These are phyloP conservation scores for Myriosclerotinia curreyana DNA, from an alignment of 2,329 filamentous ascomycete genomes.

Conservation along the genomic window DNA sequence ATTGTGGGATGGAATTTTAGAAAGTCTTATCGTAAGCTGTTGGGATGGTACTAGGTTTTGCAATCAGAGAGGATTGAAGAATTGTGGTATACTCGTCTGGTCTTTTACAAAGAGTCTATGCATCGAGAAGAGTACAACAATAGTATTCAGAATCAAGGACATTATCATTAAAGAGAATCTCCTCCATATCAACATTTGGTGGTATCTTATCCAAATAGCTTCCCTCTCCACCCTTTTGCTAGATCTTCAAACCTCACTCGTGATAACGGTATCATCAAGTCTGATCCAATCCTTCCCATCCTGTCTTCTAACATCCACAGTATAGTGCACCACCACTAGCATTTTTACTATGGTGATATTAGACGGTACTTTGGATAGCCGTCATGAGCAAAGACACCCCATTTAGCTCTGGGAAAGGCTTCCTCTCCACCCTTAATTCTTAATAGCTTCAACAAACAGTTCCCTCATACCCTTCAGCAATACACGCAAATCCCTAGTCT, in stretches of 20 bases:
- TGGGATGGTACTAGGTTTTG: not conserved
- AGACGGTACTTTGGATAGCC: too few species aligned
- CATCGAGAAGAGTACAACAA: not conserved
- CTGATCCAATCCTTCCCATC: too few species aligned
- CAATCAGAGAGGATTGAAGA: not conserved
- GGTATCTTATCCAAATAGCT: not conserved
- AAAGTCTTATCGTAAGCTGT: not conserved
- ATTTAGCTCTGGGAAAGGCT: too few species aligned
- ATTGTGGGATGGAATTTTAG: not conserved
- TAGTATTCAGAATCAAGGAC: not conserved
- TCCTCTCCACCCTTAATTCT: constrained; percentile 23
- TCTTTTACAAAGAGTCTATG: not conserved
- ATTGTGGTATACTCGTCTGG: not conserved
- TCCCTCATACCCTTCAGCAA: constrained; percentile 81
- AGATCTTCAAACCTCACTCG: too few species aligned
- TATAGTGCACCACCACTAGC: too few species aligned
- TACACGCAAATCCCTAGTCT: constrained; percentile 67
- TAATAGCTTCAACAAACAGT: constrained; percentile 68
- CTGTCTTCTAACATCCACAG: too few species aligned
- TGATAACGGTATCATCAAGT: too few species aligned
- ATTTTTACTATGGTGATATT: too few species aligned
- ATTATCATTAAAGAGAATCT: constrained; percentile 2
- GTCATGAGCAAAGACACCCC: too few species aligned
- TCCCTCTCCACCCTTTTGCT: not conserved
- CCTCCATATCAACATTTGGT: not conserved